These are phyloP conservation scores for Adansonia rubrostipa DNA, from an alignment of 441 rosid genomes.

Conservation along the genomic window DNA sequence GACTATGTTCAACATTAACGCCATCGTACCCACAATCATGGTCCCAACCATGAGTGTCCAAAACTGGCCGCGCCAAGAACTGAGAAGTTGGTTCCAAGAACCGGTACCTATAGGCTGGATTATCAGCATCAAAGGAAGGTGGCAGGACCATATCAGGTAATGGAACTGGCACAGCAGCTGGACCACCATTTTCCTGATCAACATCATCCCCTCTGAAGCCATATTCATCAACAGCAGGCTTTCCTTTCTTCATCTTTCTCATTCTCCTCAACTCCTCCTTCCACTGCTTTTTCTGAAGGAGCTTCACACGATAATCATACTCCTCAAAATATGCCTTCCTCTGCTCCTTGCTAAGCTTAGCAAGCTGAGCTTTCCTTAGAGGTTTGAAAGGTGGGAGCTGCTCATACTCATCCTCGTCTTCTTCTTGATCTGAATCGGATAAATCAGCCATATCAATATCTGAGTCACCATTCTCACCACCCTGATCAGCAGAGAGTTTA, in stretches of 20 bases:
- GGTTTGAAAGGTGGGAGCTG: slow-evolving; percentile 97
- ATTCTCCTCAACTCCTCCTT: slow-evolving; percentile 69
- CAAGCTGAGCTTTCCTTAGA: slow-evolving; percentile 65
- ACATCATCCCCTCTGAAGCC: slow-evolving; percentile 55
- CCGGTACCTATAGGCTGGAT: slow-evolving; percentile 80
- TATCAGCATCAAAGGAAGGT: slow-evolving; percentile 78
- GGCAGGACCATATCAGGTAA: slow-evolving; percentile 82
- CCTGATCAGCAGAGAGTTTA: slow-evolving; percentile 71
- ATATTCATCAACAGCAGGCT: slow-evolving; percentile 49
- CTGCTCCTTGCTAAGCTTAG: slow-evolving; percentile 72
- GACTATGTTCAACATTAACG: slow-evolving; percentile 57
- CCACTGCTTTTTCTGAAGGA: slow-evolving; percentile 80
- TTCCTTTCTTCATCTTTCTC: slow-evolving; percentile 74
- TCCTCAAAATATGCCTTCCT: slow-evolving; percentile 74
- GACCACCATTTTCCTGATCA: slow-evolving; percentile 65
- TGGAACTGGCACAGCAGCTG: slow-evolving; percentile 80
- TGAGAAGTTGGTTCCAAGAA: slow-evolving; percentile 80
- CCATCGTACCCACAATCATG: slow-evolving; percentile 92
- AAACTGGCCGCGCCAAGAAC: slow-evolving; percentile 75
- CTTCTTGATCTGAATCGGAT: slow-evolving; percentile 81
- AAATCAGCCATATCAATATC: slow-evolving; percentile 79
- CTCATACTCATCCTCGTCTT: slow-evolving; percentile 86
- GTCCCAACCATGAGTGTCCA: slow-evolving; percentile 92
- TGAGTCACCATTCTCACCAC: slow-evolving; percentile 78
- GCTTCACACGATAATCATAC: slow-evolving; percentile 82